Evolutionary conservation across 768 basidiomycete species (phyloP), one percentile per base, ranked within the genome.

Genomic region (Xerocomus brunneocitrinus): DNA sequence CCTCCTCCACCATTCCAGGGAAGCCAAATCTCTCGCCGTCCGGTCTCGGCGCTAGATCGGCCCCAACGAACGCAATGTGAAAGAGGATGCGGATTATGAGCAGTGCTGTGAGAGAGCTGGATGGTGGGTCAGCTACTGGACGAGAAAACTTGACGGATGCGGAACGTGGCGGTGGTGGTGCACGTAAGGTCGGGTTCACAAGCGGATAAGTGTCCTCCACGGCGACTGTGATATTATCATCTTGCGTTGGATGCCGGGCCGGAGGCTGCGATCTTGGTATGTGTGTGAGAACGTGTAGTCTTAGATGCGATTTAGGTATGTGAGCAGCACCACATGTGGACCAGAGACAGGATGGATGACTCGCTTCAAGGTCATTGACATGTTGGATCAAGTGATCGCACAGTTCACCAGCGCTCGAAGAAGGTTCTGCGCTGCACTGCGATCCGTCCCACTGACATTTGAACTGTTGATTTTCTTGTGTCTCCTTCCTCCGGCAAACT

Each of bases 21-120:
- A 95, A 91, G 0, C 93, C 93, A 68, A 94, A 95, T 58, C 90
- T 88, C 53, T 95, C 91, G 22, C 80, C 86, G 63, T 90, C 87
- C 3, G 77, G 84, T 27, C 88, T 78, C 31, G 89, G 88, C 5
- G 79, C 79, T 2, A 74, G 67, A 58, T 89, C 89, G 13, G 55
- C 51, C 6, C 86, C 81, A 19, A 85, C 84, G 62, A 91, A 91
- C 1, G 92, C 82, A 5, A 83, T 80, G 42, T 89, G 79, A 67
- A 91, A 94, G 19, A 95, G 76, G 53, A 92, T 84, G 8, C 94
- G 87, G 44, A 95, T 79, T 55, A 90, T 82, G 24, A 95, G 79
- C 14, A 94, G 72, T 3, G 93, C 87, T 0, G 90, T 87, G 32
- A 95, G 79, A 4, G 91, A 84, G 48, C 78, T 81, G 13, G 86